Conservation (phyloP, 2,329 filamentous ascomycete species). For the Torrubiella hemipterigena region DNA sequence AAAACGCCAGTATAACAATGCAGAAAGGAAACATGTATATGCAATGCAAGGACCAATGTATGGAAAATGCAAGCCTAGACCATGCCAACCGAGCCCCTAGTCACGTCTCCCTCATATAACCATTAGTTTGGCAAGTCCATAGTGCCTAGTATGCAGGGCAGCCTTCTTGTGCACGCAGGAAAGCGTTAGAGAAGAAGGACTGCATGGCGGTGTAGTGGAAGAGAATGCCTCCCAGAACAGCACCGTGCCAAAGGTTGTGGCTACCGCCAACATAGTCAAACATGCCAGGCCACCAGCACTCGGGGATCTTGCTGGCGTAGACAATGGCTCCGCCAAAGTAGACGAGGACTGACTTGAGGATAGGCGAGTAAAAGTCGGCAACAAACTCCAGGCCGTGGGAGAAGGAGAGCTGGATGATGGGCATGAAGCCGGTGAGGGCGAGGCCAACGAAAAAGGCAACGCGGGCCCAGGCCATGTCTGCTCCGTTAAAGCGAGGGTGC, state of each 20-base stretch:
- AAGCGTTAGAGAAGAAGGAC: conserved; percentile 75
- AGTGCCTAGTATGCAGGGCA: conserved; percentile 37
- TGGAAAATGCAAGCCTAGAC: no score
- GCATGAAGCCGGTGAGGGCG: conserved; percentile 77
- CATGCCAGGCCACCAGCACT: conserved; percentile 81
- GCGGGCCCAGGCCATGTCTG: conserved; percentile 85
- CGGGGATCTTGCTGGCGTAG: conserved; percentile 86
- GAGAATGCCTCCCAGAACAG: conserved; percentile 88
- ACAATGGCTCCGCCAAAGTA: conserved; percentile 77
- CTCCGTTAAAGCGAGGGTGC: conserved; percentile 88
- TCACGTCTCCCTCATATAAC: conserved; percentile 1
- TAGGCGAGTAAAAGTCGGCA: conserved; percentile 78
- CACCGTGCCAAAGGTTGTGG: conserved; percentile 96
- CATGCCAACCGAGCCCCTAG: no score
- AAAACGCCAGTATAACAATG: no score
- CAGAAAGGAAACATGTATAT: no score
- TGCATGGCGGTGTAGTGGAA: conserved; percentile 97
- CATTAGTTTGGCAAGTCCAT: no score
- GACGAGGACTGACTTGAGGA: conserved; percentile 74
- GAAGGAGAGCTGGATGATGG: conserved; percentile 69
- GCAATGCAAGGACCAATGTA: no score
- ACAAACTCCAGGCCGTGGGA: conserved; percentile 72
- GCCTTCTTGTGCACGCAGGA: conserved; percentile 52
- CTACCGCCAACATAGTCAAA: conserved; percentile 94
- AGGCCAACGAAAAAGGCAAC: conserved; percentile 87